phyloP scores from a whole-genome alignment of 1,284 basidiomycete species.

The Tilletia horrida region DNA sequence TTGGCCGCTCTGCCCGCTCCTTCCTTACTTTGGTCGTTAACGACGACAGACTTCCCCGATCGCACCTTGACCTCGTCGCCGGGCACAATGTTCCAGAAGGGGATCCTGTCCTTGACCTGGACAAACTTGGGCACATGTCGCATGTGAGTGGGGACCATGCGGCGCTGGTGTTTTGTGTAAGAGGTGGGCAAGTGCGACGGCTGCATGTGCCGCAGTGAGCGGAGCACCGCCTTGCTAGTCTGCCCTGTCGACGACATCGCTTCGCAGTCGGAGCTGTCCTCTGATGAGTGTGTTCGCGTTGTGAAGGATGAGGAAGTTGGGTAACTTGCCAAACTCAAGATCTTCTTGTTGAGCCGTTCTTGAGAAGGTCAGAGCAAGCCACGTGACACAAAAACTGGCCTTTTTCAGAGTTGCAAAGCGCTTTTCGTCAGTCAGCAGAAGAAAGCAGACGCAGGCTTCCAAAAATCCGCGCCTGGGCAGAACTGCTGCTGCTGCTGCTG shows the following conservation, averaged over 20 bases:
- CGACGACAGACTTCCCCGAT: slow-evolving; percentile 42
- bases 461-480: too few relatives aligned
- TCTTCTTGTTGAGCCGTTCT: too few relatives aligned
- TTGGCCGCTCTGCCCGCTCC: slow-evolving; percentile 20
- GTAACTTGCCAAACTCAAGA: too few relatives aligned
- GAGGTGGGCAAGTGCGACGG: slow-evolving; percentile 32
- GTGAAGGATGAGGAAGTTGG: too few relatives aligned
- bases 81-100: slow-evolving; percentile 56
- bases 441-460: not conserved
- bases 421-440: not conserved
- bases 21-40: slow-evolving; percentile 29
- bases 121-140: slow-evolving; percentile 50
- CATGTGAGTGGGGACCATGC: slow-evolving; percentile 50
- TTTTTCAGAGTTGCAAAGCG: too few relatives aligned
- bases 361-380: too few relatives aligned
- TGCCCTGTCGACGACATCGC: slow-evolving; percentile 1
- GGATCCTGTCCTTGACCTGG: slow-evolving; percentile 55
- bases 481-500: too few relatives aligned
- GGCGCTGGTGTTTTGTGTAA: slow-evolving; percentile 47
- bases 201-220: slow-evolving; percentile 52
- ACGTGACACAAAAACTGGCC: too few relatives aligned
- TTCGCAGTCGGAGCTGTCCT: too few relatives aligned
- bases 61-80: slow-evolving; percentile 54
- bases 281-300: not conserved
- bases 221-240: slow-evolving; percentile 34